Base-by-base conservation (phyloP, 768 basidiomycete genomes). In the Rhodotorula babjevae region DNA sequence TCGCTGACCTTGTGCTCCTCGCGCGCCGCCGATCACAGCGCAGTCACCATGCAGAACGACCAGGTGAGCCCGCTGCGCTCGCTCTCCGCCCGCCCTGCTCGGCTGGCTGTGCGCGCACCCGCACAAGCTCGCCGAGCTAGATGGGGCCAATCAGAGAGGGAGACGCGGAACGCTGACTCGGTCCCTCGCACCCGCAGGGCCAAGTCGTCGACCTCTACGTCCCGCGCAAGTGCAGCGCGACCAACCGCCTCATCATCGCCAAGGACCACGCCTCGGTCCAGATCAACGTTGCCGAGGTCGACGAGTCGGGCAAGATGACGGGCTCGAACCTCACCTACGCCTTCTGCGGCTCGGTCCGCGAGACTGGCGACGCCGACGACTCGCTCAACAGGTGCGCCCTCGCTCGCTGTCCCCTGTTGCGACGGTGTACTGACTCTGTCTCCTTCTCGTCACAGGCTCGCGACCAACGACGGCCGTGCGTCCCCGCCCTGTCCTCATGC, bases 141-240 rank as follows among this genome's bases (percentile, higher is more conserved):
- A 46, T 5, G 14, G 5, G 2, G 14, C 14, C 6, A 18, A 23
- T 16, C 3, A 9, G 12, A 12, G 50, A 42, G 16, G 23, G 18
- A n/a, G n/a, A n/a, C n/a, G n/a, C n/a, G 44, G 46, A 19, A 23
- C 44, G 14, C 56, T 65, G 56, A 65, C 59, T 18, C 49, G 1
- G 5, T 23, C 47, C 16, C 23, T 1, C 52, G 7, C 31, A 12
- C 11, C 27, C 74, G 11, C 69, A 96, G 92, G 95, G 96, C 84
- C 86, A 91, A 82, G 94, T 99, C 83, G 96, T 99, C 81, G 96
- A 98, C 87, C 93, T 99, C 84, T 99, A 99, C 85, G 94, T 98
- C 81, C 96, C 96, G 83, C 92, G 96, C 87, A 98, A 98, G 84
- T 98, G 96, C 77, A 72, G 73, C 47, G 79, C 79, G 47, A 79